phyloP scores from a whole-genome alignment of 2,329 filamentous ascomycete species.

The Colletotrichum sp. region DNA sequence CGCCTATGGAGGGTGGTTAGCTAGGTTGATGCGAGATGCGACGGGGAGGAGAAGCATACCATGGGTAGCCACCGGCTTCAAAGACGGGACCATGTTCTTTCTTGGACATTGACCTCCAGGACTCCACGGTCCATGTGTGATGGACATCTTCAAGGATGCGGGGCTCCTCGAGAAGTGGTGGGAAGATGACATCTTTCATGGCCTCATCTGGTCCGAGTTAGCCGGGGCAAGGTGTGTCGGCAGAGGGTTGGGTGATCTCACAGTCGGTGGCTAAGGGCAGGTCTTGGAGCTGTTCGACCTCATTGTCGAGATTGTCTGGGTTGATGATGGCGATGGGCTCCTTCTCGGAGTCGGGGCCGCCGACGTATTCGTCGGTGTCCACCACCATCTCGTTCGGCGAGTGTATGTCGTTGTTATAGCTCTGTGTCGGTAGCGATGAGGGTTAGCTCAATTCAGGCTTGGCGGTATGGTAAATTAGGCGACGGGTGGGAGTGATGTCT shows the following conservation, averaged over 20 bases:
- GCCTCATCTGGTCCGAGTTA: constrained; percentile 68
- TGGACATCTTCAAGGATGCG: constrained; percentile 78
- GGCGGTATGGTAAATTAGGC: background rate
- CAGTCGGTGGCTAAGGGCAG: constrained; percentile 57
- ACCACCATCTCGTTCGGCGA: constrained; percentile 64
- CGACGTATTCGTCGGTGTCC: constrained; percentile 60
- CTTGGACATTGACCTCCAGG: constrained; percentile 78
- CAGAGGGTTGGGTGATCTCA: constrained; percentile 37
- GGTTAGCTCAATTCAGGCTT: background rate
- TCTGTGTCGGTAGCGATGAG: constrained; percentile 34
- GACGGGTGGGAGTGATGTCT: background rate
- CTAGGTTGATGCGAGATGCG: background rate
- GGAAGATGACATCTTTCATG: constrained; percentile 82
- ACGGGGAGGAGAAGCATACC: constrained; percentile 53
- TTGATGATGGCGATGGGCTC: constrained; percentile 60
- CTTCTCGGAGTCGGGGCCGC: constrained; percentile 53
- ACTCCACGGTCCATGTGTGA: constrained; percentile 86
- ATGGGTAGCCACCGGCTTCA: constrained; percentile 84
- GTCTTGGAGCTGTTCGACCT: constrained; percentile 52
- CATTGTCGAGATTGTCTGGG: constrained; percentile 55
- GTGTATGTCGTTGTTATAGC: constrained; percentile 55
- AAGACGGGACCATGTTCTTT: constrained; percentile 91
- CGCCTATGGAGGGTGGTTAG: constrained; percentile 62
- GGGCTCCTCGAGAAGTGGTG: constrained; percentile 75
- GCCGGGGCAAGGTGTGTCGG: background rate